Conservation (phyloP, 2,329 filamentous ascomycete genomes). For the Trichoderma asperellum region DNA sequence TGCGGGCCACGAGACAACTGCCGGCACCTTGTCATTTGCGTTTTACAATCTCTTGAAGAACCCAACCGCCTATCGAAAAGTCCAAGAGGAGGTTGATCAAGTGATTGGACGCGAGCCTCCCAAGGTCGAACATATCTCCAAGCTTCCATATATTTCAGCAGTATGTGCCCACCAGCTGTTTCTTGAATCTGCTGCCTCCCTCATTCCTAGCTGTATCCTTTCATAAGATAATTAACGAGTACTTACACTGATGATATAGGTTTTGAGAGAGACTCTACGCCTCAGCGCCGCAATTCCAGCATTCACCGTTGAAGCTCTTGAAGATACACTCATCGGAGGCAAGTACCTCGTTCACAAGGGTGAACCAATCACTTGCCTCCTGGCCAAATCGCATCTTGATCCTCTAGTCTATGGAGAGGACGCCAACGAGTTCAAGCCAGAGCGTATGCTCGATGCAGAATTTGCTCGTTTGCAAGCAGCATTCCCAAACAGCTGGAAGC, state of each 20-base stretch:
- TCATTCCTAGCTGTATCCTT: background rate
- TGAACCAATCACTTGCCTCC: conserved; percentile 53
- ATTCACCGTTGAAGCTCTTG: conserved; percentile 58
- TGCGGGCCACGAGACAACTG: conserved; percentile 73
- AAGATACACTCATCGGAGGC: conserved; percentile 60
- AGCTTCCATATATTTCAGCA: conserved; percentile 68
- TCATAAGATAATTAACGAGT: background rate
- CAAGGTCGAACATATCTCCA: conserved; percentile 62
- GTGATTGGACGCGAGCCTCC: conserved; percentile 64
- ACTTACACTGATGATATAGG: conserved; percentile 32
- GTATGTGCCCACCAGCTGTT: conserved; percentile 37
- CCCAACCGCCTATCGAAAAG: conserved; percentile 61
- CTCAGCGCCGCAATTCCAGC: conserved; percentile 63
- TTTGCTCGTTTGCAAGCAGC: conserved; percentile 65
- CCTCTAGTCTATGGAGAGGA: conserved; percentile 67
- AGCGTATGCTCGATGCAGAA: conserved; percentile 71
- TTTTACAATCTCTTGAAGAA: conserved; percentile 69
- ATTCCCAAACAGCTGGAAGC: conserved; percentile 68
- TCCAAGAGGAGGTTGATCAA: conserved; percentile 68
- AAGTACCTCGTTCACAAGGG: conserved; percentile 63
- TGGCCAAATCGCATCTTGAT: conserved; percentile 63
- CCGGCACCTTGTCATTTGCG: conserved; percentile 66
- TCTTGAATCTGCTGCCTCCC: background rate
- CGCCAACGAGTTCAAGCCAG: conserved; percentile 67
- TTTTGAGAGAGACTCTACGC: conserved; percentile 68